Evolutionary conservation across 768 basidiomycete genomes (phyloP).

Genomic region (Tulasnella sp.): DNA sequence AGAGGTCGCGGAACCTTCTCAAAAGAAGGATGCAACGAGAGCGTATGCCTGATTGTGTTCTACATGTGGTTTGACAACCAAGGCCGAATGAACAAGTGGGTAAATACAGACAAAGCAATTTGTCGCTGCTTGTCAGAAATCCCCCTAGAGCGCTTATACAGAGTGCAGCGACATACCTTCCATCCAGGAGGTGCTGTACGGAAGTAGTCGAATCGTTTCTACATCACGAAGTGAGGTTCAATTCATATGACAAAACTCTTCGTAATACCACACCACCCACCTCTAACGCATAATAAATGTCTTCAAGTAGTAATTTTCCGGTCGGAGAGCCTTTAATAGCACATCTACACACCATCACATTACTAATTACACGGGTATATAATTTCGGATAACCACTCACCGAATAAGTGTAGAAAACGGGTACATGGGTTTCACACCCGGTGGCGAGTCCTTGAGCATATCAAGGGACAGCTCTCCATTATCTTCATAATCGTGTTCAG

Average conservation of each 20-base stretch:
- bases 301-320: constrained; percentile 71
- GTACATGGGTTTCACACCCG: constrained; percentile 82
- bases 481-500: constrained; percentile 10
- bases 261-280: not conserved
- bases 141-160: constrained; percentile 10
- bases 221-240: not conserved
- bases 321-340: constrained; percentile 86
- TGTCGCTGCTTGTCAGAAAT: not conserved
- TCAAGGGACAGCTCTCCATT: constrained; percentile 11
- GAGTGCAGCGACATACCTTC: constrained; percentile 49
- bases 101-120: constrained; percentile 9
- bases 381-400: constrained; percentile 28
- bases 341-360: constrained; percentile 39
- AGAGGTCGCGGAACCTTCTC: constrained; percentile 85
- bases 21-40: constrained; percentile 82
- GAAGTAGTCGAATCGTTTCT: constrained; percentile 71
- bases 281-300: constrained; percentile 81
- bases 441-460: constrained; percentile 48
- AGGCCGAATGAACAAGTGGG: constrained; percentile 11
- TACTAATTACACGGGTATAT: not conserved
- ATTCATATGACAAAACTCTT: not conserved
- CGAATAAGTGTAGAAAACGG: constrained; percentile 84
- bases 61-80: constrained; percentile 24
- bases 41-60: constrained; percentile 86
- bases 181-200: constrained; percentile 77